Conservation (phyloP, 495 filamentous ascomycete genomes). For the Poronia punctata region DNA sequence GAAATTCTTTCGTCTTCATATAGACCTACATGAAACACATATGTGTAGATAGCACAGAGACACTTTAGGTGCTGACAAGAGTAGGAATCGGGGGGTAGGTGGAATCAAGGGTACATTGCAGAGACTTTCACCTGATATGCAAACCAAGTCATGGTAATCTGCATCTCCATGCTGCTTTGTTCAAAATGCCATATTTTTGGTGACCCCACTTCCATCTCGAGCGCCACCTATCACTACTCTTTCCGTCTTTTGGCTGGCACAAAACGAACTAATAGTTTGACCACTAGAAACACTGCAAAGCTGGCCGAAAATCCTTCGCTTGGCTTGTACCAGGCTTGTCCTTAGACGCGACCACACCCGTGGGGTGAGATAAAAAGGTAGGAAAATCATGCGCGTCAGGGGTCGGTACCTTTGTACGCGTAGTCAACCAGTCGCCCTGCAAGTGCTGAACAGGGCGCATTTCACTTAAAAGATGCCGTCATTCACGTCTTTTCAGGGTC, state of each 20-base stretch:
- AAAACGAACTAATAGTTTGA: conserved; percentile 9
- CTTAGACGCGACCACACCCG: conserved; percentile 4
- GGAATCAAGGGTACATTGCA: conserved; percentile 17
- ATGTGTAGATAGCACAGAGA: too few relatives aligned
- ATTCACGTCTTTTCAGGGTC: too few relatives aligned
- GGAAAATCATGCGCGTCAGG: too few relatives aligned
- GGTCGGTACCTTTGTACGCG: too few relatives aligned
- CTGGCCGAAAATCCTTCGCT: background rate
- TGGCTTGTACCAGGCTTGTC: too few relatives aligned
- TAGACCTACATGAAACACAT: too few relatives aligned
- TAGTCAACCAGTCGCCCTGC: too few relatives aligned
- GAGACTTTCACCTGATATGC: conserved; percentile 15
- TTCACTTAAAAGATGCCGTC: too few relatives aligned
- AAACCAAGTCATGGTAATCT: conserved; percentile 19
- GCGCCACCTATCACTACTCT: conserved; percentile 12
- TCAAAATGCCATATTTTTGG: conserved; percentile 22
- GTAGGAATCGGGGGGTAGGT: conserved; percentile 2
- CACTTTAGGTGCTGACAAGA: too few relatives aligned
- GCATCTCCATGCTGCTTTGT: conserved; percentile 17
- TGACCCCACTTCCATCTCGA: conserved; percentile 21
- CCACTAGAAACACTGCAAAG: conserved; percentile 3
- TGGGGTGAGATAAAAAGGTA: too few relatives aligned
- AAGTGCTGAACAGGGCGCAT: too few relatives aligned
- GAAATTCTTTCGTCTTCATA: too few relatives aligned
- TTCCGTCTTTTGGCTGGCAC: conserved; percentile 12